Evolutionary conservation across 2,329 filamentous ascomycete genomes (phyloP), one percentile per base, ranked within the genome.

Genomic region (Bipolaris oryzae): DNA sequence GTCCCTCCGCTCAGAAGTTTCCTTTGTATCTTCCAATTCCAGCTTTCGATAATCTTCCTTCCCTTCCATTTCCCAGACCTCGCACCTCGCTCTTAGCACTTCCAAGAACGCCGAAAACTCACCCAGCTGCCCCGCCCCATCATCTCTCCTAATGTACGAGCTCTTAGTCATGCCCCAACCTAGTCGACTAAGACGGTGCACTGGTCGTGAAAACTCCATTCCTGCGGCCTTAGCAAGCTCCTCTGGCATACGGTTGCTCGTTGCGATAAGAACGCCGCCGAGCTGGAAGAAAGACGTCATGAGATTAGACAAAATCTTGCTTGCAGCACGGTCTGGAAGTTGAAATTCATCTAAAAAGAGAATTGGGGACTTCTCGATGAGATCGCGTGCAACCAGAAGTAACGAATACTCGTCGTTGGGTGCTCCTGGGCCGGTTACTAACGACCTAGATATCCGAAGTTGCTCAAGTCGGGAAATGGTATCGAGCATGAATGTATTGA

Each of bases 401-500:
- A 94, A 74, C 0, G 89, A 90, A 73, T 92, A 87, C 55, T 92
- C 85, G 39, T 83, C 80, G 7, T 77, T 71, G 6, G 65, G 52
- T 23, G 53, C 65, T 28, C 65, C 58, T 6, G 58, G 44, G 3
- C 57, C 50, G 0, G 50, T 48, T 10, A 50, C 46, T 25, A 64
- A 58, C 18, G 65, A 42, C 31, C 78, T 71, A 64, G 66, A 73
- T 28, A 75, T 74, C 3, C 90, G 81, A 42, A 90, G 82, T 11
- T 82, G 78, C 66, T 94, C 91, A 1, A 95, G 79, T 48, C 87
- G 87, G 1, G 89, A 88, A 44, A 93, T 82, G 0, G 86, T 87
- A 63, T 93, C 87, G 7, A 94, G 80, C 89, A 95, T 95, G 67
- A 95, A 95, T 0, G 89, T 92, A 72, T 91, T 92, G 76, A 92